Evolutionary conservation across 768 basidiomycete genomes (phyloP).

Genomic region (Lactarius indigo): DNA sequence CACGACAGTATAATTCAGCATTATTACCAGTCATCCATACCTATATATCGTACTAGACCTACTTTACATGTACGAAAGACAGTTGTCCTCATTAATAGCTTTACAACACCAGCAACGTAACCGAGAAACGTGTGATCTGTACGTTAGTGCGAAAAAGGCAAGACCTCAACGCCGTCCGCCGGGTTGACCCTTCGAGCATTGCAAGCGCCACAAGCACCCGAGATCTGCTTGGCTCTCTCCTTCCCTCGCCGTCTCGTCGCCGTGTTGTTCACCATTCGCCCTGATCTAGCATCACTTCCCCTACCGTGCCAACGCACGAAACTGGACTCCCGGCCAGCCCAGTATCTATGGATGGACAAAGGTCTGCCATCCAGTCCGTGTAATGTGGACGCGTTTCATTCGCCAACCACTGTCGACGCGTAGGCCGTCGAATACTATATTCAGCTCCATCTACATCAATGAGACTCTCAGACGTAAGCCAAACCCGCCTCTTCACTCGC

Average conservation of each 20-base stretch:
- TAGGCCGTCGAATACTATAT: constrained; percentile 22
- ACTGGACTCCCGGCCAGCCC: constrained; percentile 67
- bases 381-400: constrained; percentile 5
- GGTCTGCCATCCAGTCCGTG: constrained; percentile 19
- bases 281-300: constrained; percentile 15
- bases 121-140: background rate
- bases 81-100: background rate
- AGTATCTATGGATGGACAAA: constrained; percentile 40
- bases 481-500: background rate
- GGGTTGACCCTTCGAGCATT: constrained; percentile 4
- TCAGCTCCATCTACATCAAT: constrained; percentile 25
- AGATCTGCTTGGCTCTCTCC: constrained; percentile 1
- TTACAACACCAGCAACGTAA: background rate
- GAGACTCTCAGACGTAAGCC: constrained; percentile 25
- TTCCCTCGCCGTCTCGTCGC: constrained; percentile 24
- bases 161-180: constrained; percentile 12
- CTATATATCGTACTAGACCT: background rate
- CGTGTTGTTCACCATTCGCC: constrained; percentile 19
- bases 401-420: background rate
- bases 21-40: background rate
- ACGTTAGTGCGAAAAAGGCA: constrained; percentile 16
- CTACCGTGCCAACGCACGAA: constrained; percentile 62
- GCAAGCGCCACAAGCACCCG: constrained; percentile 12
- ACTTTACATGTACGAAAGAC: background rate
- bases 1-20: background rate